Evolutionary conservation across 1,139 yeast genomes (phyloP), one percentile per base, ranked within the genome.

Genomic region (Saccharomyces hybrid): DNA sequence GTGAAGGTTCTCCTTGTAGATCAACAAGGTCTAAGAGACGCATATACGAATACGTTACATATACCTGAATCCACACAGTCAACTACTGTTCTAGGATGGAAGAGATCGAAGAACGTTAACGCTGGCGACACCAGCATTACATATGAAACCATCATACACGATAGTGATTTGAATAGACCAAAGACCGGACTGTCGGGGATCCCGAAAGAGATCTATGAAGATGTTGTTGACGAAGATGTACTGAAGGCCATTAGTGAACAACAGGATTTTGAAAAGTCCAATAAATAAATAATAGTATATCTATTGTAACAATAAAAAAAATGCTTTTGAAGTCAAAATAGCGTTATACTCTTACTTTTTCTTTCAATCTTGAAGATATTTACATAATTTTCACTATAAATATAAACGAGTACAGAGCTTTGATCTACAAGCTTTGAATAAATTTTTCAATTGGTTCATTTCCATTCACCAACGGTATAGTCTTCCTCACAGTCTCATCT

Each of bases 21-120:
- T 52, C 58, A 72, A 14, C 80, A 82, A 55, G 95, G 91, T 1
- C 69, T 79, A 28, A 83, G 85, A 65, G 99, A 93, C 69, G 82
- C 88, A 1, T 93, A 89, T 67, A 86, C 97, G 0, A 95, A 95
- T 29, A 76, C 86, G 47, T 76, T 78, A 42, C 88, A 89, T 65
- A 82, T 80, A 48, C 97, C 97, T 0, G 67, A 65, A n/a, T 73
- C 76, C 6, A 85, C 96, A 2, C 98, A 93, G 70, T 88, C 98
- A 0, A 74, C 80, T 0, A 65, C 60, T 65, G 69, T 54, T 68
- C 7, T 78, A 2, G 69, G 66, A 28, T 65, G 78, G 59, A 60
- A 57, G 47, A 76, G 74, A 54, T 58, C 75, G 1, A 56, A 60
- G 5, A 62, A 62, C 29, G 57, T 59, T 14, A 57, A 62, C 25